Evolutionary conservation across 2,329 filamentous ascomycete genomes (phyloP), one percentile per base, ranked within the genome.

Genomic region (Coniochaeta sp.): DNA sequence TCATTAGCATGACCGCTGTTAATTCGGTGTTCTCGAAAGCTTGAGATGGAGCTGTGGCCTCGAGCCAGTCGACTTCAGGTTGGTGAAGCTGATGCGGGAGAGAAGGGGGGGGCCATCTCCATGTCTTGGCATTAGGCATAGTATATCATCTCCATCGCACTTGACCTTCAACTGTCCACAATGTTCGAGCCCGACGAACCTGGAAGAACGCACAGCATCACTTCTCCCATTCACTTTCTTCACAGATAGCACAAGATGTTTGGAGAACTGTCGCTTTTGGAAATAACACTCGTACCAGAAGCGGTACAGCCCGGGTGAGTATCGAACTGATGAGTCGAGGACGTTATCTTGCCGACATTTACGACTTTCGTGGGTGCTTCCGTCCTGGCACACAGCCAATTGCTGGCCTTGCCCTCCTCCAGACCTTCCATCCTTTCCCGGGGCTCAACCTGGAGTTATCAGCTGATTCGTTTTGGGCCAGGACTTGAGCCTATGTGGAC

Each of bases 401-500:
- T 33, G 40, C 47, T 53, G 53, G 24, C 48, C 40, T 55, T 38
- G 48, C 51, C 51, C 52, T 56, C 53, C 46, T 48, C 30, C 47
- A 30, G 14, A 12, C 38, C 22, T 42, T 22, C 20, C 27, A 12
- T 30, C 27, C 6, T 30, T 12, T 12, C 27, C 27, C 6, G 27
- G 27, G 38, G 38, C 40, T 49, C 33, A 38, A 38, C 51, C 9
- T 53, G 35, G 49, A 49, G 50, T 48, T 50, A 54, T 55, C 57
- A 59, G 58, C 58, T 60, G 59, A 60, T 61, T 60, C 57, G 57
- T 3, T 45, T 51, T 53, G 31, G 35, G 51, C 46, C 28, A 54
- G 48, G 38, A 26, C 49, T 48, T 54, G 32, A 32, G n/a, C 35
- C 35, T 16, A 24, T 24, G 18, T 40, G 18, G 27, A 10, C 4